phyloP scores from a whole-genome alignment of 306 rosid species.

The Prunus persica region DNA sequence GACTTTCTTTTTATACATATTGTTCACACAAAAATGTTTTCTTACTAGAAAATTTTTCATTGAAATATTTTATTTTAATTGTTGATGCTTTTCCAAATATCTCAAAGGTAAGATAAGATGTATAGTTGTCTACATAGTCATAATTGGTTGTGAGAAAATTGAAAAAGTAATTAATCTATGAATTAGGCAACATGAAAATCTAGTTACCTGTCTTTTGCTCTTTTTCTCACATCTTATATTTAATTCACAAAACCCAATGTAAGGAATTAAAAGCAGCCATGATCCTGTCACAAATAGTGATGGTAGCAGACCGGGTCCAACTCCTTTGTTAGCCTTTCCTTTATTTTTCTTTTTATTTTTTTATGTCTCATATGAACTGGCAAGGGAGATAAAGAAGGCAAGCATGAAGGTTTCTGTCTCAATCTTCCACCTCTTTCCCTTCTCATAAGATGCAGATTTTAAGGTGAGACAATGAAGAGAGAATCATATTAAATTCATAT shows the following conservation, averaged over 20 bases:
- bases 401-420: constrained; percentile 32
- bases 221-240: background rate
- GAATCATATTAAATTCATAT: background rate
- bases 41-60: background rate
- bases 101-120: background rate
- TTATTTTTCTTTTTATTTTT: background rate
- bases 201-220: background rate
- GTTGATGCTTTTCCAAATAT: constrained; percentile 3
- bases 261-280: constrained; percentile 29
- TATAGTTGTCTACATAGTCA: background rate
- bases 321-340: constrained; percentile 14
- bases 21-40: too few species aligned
- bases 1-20: background rate
- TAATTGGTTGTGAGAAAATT: background rate
- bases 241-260: constrained; percentile 14
- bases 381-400: constrained; percentile 37
- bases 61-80: too few species aligned
- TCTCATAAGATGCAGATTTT: constrained; percentile 27
- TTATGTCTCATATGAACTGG: constrained; percentile 45
- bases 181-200: background rate
- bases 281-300: constrained; percentile 37
- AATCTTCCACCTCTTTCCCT: constrained; percentile 26
- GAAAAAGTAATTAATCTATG: background rate
- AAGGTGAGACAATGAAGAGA: constrained; percentile 10
- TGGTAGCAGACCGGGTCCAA: constrained; percentile 25